Conservation (phyloP, 148 eudicot species). For the Bassia scoparia region DNA sequence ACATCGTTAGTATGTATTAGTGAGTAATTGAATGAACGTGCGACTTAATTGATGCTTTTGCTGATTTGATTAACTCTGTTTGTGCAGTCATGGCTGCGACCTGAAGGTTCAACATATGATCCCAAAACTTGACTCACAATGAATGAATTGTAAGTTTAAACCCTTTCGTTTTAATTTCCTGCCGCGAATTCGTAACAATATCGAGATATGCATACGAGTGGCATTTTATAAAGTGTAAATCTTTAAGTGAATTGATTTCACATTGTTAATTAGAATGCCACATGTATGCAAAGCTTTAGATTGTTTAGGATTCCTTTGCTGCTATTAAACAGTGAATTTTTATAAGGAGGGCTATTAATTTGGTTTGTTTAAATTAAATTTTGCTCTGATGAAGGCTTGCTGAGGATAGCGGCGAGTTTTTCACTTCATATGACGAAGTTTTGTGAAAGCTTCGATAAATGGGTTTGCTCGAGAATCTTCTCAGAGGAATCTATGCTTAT, state of each 20-base stretch:
- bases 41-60: too few species aligned
- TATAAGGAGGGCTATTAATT: neutral
- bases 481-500: conserved; percentile 39
- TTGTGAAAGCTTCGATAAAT: conserved; percentile 33
- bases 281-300: too few species aligned
- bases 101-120: conserved; percentile 71
- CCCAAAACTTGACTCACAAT: conserved; percentile 54
- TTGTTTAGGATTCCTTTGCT: too few species aligned
- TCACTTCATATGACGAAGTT: conserved; percentile 35
- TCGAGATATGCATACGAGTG: too few species aligned
- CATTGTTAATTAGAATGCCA: too few species aligned
- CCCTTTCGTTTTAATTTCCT: too few species aligned
- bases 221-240: too few species aligned
- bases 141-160: conserved; percentile 66
- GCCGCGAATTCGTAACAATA: too few species aligned
- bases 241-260: too few species aligned
- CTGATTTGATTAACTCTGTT: neutral
- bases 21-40: too few species aligned
- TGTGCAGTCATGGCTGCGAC: conserved; percentile 57
- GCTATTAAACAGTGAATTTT: neutral
- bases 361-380: neutral
- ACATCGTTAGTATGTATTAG: too few species aligned
- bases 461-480: conserved; percentile 36
- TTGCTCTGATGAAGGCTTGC: conserved; percentile 24
- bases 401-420: conserved; percentile 31